Base-by-base conservation (phyloP, 2,329 filamentous ascomycete genomes). In the Coleophoma eucalyptorum region DNA sequence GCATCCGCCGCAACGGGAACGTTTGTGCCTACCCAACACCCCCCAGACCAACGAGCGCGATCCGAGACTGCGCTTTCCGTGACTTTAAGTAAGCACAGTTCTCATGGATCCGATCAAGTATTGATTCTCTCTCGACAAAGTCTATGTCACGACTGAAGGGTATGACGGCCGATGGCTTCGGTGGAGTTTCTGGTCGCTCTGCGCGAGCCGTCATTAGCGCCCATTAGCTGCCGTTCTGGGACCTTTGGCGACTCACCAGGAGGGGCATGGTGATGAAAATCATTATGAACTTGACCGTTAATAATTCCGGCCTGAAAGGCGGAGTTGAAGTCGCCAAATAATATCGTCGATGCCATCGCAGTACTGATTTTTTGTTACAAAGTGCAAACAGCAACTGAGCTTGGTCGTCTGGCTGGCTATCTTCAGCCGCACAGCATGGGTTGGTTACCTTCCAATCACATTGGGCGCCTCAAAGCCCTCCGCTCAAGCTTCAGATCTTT, bases 11-110 rank as follows among this genome's bases (percentile, higher is more conserved):
- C 51, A 19, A 43, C 21, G 3, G 47, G 41, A 48, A 43, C 34
- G 21, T 53, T 50, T 49, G 38, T 33, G 13, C 54, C 53, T 47
- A 59, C 58, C 58, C 57, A 21, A 57, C 52, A 37, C 58, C 58
- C 8, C 57, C 57, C 12, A 59, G 37, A 46, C 57, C 57, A 56
- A 58, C 55, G 44, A 59, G 53, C 38, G 57, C 58, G 18, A 48
- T 54, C 32, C 53, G 21, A 26, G 4, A 26, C 46, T 43, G 53
- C 38, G 57, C 58, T 15, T 48, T 54, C 32, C 53, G 21, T 4
- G 4, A 26, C 7, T 7, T 7, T 26, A 26, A 7, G 21, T 4
- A 4, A 26, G 21, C 21, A 7, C 21, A 26, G 4, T 26, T 26
- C 21, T 26, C 4, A 7, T 26, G 21, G 21, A 26, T 26, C 21